Conservation (phyloP, 495 filamentous ascomycete genomes). For the Talaromyces nanjingensis region DNA sequence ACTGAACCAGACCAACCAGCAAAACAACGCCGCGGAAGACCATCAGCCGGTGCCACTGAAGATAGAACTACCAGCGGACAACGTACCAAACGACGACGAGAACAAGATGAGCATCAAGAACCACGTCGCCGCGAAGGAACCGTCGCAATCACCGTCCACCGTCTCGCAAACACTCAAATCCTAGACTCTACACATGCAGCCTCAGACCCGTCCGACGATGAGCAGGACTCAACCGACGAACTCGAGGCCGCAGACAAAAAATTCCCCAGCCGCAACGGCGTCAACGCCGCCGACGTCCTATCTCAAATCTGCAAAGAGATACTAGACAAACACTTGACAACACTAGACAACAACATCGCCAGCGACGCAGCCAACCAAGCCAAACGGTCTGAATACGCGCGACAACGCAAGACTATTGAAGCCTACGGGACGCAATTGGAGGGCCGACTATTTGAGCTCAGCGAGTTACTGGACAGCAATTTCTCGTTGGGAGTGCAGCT, state of each 20-base stretch:
- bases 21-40: constrained; percentile 3
- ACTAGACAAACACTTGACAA: constrained; percentile 43
- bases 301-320: constrained; percentile 65
- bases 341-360: constrained; percentile 30
- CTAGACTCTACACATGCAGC: constrained; percentile 14
- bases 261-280: constrained; percentile 50
- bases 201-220: constrained; percentile 21
- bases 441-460: constrained; percentile 48
- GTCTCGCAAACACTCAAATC: constrained; percentile 29
- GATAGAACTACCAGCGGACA: background rate
- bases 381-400: constrained; percentile 45
- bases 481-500: constrained; percentile 56
- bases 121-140: constrained; percentile 34
- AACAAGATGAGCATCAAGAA: constrained; percentile 15
- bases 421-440: constrained; percentile 63
- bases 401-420: constrained; percentile 57
- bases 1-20: background rate
- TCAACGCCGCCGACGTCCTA: constrained; percentile 64
- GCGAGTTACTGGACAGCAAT: constrained; percentile 54
- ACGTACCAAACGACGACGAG: background rate
- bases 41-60: background rate
- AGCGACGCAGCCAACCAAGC: constrained; percentile 27
- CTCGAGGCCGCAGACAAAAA: constrained; percentile 24
- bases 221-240: constrained; percentile 31
- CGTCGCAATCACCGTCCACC: constrained; percentile 39